Evolutionary conservation across 2,329 filamentous ascomycete species (phyloP).

Genomic region (Neoarthrinium moseri): DNA sequence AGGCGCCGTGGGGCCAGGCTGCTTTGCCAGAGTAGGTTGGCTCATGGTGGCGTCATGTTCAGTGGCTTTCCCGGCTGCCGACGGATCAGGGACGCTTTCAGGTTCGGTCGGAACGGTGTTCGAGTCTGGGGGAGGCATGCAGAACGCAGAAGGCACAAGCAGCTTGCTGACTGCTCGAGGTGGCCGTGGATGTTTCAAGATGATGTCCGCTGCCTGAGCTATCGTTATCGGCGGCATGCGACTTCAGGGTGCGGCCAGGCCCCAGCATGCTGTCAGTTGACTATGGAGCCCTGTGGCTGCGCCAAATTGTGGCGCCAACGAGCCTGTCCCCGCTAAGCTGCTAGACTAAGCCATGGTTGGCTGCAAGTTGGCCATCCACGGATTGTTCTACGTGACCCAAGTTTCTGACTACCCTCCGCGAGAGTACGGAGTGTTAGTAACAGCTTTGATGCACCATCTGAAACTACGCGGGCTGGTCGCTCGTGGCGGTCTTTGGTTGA

Average conservation of each 20-base stretch:
- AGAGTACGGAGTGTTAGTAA: too few relatives aligned
- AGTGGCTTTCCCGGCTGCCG: neutral
- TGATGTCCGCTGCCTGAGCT: neutral
- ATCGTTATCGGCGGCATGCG: slow-evolving; percentile 8
- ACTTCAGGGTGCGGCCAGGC: too few relatives aligned
- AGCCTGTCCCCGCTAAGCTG: too few relatives aligned
- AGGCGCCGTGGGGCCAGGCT: slow-evolving; percentile 7
- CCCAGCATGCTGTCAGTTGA: too few relatives aligned
- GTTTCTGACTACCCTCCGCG: too few relatives aligned
- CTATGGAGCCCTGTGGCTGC: neutral
- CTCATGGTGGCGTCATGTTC: slow-evolving; percentile 13
- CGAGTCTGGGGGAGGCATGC: slow-evolving; percentile 13
- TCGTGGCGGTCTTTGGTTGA: too few relatives aligned
- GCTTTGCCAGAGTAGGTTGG: slow-evolving; percentile 10
- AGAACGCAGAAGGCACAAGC: slow-evolving; percentile 9
- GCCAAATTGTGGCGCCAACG: neutral
- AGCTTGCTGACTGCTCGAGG: slow-evolving; percentile 11
- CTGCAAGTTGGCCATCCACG: too few relatives aligned
- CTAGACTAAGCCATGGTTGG: too few relatives aligned
- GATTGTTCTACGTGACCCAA: too few relatives aligned
- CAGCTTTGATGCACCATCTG: too few relatives aligned
- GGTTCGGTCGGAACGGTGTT: neutral
- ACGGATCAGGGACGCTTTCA: neutral
- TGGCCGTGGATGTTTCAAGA: slow-evolving; percentile 11
- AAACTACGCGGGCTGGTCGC: too few relatives aligned